Evolutionary conservation across 2,329 filamentous ascomycete genomes (phyloP).

Genomic region (Colletotrichum liaoningense): DNA sequence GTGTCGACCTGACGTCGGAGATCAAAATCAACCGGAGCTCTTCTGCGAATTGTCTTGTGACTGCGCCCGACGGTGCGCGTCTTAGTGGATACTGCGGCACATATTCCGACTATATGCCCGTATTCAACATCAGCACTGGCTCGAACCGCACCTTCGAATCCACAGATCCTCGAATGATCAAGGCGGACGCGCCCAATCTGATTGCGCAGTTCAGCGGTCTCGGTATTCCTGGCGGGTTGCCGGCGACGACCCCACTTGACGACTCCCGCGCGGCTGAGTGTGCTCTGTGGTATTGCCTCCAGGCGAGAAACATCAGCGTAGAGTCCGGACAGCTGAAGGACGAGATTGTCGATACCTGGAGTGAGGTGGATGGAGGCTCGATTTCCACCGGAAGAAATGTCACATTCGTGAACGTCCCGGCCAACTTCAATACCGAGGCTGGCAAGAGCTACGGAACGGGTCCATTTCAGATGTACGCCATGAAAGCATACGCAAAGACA

Average conservation of each 20-base stretch:
- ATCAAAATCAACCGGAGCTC: neutral
- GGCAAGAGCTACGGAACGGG: neutral
- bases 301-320: constrained; percentile 43
- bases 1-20: constrained; percentile 32
- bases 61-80: neutral
- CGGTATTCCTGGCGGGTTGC: neutral
- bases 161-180: neutral
- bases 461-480: neutral
- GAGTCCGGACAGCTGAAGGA: constrained; percentile 43
- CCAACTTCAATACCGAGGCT: neutral
- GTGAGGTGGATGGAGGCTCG: constrained; percentile 21
- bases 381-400: neutral
- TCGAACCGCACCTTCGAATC: neutral
- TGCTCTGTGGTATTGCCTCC: constrained; percentile 50
- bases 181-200: neutral
- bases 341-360: constrained; percentile 42
- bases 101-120: neutral
- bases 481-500: neutral
- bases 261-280: constrained; percentile 43
- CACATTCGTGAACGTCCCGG: neutral
- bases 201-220: constrained; percentile 24
- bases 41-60: neutral
- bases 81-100: neutral
- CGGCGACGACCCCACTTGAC: constrained; percentile 8
- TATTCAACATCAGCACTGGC: neutral